Base-by-base conservation (phyloP, 345 rosid genomes). In the Lepidium sativum region DNA sequence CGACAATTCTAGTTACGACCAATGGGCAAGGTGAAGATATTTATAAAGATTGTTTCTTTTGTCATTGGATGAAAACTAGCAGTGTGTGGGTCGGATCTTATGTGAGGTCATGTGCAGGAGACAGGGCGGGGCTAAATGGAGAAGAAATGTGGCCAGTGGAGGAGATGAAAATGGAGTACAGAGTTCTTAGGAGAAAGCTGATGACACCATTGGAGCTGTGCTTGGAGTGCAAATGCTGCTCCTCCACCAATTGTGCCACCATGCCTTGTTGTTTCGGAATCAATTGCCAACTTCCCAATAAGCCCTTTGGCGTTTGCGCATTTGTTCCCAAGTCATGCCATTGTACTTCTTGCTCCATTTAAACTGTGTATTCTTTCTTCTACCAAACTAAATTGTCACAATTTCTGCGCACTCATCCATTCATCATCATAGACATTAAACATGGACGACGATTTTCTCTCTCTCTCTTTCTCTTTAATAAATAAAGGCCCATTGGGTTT, bases 231-330 rank as follows among this genome's bases (percentile, higher is more conserved):
- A 85, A 81, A 82, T 87, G 95, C 35, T 69, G 83, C 10, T 54
- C 75, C 40, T 11, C 71, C 67, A 40, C 78, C 49, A 56, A 41
- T 29, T 87, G 95, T 39, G 53, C 77, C 65, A 75, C 88, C 47
- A 70, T 83, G 83, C 84, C 88, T 56, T 87, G 91, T 75, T 87
- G 91, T 78, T 85, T 84, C 61, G 82, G 73, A 41, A 87, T 87
- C 40, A 74, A 84, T 62, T 87, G 88, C 69, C 81, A 77, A 34
- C 87, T 87, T 68, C 95, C 91, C 1, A 81, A 81, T 65, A 84
- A 87, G 81, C 91, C 95, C 41, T 81, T 60, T 43, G 95, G 90
- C 48, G 89, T 84, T 14, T 87, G 95, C 65, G 95, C 95, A 20
- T 87, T 87, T 29, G 84, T 83, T n/a, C 95, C 95, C 13, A 83